Evolutionary conservation across 2,329 filamentous ascomycete genomes (phyloP).

Genomic region (Stagonosporopsis rhizophila): DNA sequence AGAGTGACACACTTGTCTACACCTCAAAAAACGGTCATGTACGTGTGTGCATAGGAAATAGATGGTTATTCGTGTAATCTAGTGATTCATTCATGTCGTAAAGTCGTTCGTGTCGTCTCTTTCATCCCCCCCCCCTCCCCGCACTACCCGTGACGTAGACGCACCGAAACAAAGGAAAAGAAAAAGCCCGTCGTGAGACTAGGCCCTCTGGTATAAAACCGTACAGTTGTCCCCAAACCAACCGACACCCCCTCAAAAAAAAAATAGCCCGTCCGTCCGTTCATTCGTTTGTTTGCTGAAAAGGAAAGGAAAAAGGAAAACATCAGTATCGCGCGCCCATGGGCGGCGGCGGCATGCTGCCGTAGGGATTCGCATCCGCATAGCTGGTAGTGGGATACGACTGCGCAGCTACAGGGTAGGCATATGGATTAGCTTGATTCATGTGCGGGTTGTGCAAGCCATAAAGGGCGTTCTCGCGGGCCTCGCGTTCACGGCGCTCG

Average conservation of each 20-base stretch:
- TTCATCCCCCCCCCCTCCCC: background rate
- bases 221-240: background rate
- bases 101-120: conserved; percentile 5
- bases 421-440: conserved; percentile 47
- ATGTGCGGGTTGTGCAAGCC: conserved; percentile 41
- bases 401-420: conserved; percentile 48
- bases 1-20: no score
- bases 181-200: conserved; percentile 2
- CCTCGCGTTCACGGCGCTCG: conserved; percentile 53
- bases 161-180: conserved; percentile 3
- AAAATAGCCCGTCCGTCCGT: no score
- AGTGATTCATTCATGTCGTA: conserved; percentile 6
- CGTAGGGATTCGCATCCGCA: conserved; percentile 56
- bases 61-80: background rate
- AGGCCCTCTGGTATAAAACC: conserved; percentile 15
- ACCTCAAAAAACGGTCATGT: no score
- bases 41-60: no score
- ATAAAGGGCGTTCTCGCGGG: conserved; percentile 51
- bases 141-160: background rate
- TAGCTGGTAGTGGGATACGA: conserved; percentile 50
- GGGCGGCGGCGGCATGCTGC: conserved; percentile 49
- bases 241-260: background rate
- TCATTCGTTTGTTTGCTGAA: background rate
- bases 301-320: background rate
- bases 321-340: conserved; percentile 47